Percentiles rank a stretch among this genome's conserved stretches.
These are phyloP conservation scores for Termitomyces sp. DNA, from an alignment of 768 basidiomycete genomes.

Conservation along the genomic window DNA sequence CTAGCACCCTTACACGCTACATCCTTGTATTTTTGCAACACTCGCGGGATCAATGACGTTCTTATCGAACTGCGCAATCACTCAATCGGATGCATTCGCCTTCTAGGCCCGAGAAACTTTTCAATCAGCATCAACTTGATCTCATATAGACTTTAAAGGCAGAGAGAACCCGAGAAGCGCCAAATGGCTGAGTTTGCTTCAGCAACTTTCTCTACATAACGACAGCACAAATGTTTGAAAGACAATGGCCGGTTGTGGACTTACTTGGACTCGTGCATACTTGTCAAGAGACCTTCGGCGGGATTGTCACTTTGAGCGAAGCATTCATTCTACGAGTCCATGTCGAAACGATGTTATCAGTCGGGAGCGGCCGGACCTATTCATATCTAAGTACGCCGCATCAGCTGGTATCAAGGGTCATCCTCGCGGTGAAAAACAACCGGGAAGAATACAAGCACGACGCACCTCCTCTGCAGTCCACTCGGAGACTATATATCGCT, in stretches of 20 bases:
- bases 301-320: not conserved
- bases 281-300: not conserved
- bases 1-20: not conserved
- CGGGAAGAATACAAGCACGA: not conserved
- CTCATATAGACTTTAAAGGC: not conserved
- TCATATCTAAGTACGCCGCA: not conserved
- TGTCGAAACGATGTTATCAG: not conserved
- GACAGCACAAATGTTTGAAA: not conserved
- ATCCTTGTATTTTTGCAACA: not conserved
- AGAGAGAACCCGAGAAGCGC: too few species aligned
- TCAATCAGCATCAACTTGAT: not conserved
- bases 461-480: not conserved
- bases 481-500: not conserved
- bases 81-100: not conserved
- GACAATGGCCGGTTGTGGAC: not conserved
- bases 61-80: not conserved
- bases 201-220: not conserved
- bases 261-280: not conserved
- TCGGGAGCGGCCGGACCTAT: not conserved
- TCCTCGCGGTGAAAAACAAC: not conserved
- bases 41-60: not conserved
- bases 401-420: not conserved
- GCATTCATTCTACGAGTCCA: not conserved
- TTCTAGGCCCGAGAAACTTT: not conserved
- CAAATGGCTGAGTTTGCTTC: not conserved